Conservation (phyloP, 2,329 filamentous ascomycete species). For the Phialophora verrucosa region DNA sequence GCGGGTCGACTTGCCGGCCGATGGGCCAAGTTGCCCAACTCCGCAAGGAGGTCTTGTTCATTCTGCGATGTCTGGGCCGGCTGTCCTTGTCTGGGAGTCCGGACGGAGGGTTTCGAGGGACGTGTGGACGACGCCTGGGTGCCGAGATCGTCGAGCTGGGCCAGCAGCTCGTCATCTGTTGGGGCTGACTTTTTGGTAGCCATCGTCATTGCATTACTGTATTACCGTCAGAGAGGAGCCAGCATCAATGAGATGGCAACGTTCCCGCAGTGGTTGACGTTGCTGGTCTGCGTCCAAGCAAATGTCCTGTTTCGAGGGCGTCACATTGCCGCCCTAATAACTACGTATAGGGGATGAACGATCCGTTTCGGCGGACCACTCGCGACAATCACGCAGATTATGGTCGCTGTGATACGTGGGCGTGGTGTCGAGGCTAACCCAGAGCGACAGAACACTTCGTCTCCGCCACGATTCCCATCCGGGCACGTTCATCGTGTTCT, state of each 20-base stretch:
- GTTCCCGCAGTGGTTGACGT: background rate
- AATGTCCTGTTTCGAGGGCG: background rate
- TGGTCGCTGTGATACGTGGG: background rate
- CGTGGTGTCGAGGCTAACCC: too few relatives aligned
- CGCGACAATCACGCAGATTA: background rate
- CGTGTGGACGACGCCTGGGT: conserved; percentile 45
- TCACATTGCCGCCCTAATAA: background rate
- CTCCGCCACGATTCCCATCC: too few relatives aligned
- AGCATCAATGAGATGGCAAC: too few relatives aligned
- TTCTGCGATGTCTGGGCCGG: conserved; percentile 41
- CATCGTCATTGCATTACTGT: conserved; percentile 35
- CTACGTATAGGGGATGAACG: background rate
- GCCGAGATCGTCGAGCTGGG: conserved; percentile 56
- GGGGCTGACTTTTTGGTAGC: conserved; percentile 43
- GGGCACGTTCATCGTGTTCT: too few relatives aligned
- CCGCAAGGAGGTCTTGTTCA: conserved; percentile 80
- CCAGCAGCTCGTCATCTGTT: conserved; percentile 57
- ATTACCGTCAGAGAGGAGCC: background rate
- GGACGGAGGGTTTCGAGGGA: conserved; percentile 43
- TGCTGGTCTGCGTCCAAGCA: background rate
- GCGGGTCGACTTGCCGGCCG: conserved; percentile 74
- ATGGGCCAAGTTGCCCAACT: conserved; percentile 81
- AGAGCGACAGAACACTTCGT: too few relatives aligned
- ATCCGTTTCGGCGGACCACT: background rate
- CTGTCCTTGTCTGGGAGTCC: conserved; percentile 35